Evolutionary conservation across 306 rosid genomes (phyloP).

Genomic region (Cucurbita argyrosperma): DNA sequence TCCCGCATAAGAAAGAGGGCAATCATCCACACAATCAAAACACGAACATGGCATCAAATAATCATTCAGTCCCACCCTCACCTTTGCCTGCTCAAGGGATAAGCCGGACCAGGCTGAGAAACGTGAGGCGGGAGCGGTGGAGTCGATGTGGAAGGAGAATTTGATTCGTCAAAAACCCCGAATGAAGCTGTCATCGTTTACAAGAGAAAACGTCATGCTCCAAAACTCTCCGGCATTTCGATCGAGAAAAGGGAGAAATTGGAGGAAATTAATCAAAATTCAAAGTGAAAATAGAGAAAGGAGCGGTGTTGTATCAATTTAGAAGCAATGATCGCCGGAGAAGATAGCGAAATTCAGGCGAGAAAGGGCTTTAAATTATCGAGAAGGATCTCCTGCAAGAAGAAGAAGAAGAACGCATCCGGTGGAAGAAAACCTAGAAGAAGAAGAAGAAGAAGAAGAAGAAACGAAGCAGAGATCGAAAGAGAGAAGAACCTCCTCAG

Average conservation of each 20-base stretch:
- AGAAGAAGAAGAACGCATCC: not conserved
- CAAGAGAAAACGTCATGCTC: conserved; percentile 5
- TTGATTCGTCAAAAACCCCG: conserved; percentile 7
- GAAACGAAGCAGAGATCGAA: conserved; percentile 4
- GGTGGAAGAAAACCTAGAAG: conserved; percentile 6
- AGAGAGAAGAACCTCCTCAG: not conserved
- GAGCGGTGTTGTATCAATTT: not conserved
- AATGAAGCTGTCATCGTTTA: conserved; percentile 9
- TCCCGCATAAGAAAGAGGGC: not conserved
- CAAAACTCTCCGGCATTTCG: conserved; percentile 4
- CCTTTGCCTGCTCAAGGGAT: conserved; percentile 7
- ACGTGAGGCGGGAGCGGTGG: conserved; percentile 4
- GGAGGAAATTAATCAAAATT: not conserved
- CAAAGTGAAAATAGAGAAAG: not conserved
- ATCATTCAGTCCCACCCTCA: not conserved
- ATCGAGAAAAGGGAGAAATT: not conserved
- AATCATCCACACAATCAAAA: not conserved
- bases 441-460: not conserved
- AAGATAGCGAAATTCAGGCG: not conserved
- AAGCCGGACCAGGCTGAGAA: not conserved
- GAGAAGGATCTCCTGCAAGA: not conserved
- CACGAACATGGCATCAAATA: not conserved
- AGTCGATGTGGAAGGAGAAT: conserved; percentile 13
- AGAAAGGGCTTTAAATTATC: not conserved
- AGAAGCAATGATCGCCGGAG: not conserved